These are phyloP conservation scores for Clonostachys chloroleuca DNA, from an alignment of 2,329 filamentous ascomycete species.

Conservation along the genomic window DNA sequence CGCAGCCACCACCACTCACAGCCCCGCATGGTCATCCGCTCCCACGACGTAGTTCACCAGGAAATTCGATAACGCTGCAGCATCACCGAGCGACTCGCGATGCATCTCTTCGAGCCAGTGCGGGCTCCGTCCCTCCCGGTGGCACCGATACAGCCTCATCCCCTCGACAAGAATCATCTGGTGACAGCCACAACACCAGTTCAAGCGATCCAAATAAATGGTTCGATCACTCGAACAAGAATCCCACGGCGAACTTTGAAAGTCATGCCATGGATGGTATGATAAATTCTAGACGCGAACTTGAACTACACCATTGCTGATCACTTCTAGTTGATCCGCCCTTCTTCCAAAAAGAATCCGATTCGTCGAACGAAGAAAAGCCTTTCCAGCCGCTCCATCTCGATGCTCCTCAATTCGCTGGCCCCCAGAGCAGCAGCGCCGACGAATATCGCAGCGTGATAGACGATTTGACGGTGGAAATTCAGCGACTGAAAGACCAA, in stretches of 20 bases:
- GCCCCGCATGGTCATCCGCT: conserved; percentile 22
- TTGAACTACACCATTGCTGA: neutral
- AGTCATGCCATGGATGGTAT: conserved; percentile 42
- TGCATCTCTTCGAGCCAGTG: conserved; percentile 21
- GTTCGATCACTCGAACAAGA: conserved; percentile 50
- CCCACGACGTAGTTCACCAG: conserved; percentile 36
- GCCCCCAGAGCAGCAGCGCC: conserved; percentile 53
- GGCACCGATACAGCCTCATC: conserved; percentile 9
- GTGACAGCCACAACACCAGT: conserved; percentile 41
- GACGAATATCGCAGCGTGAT: conserved; percentile 81
- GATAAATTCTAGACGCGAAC: neutral
- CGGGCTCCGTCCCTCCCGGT: conserved; percentile 10
- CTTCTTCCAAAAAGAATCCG: conserved; percentile 49
- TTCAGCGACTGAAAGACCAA: conserved; percentile 71
- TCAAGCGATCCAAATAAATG: conserved; percentile 47
- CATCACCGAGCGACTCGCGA: conserved; percentile 40
- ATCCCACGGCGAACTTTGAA: conserved; percentile 36
- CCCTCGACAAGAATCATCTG: conserved; percentile 36
- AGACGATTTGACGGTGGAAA: conserved; percentile 81
- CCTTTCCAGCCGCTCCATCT: conserved; percentile 13
- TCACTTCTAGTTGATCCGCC: conserved; percentile 40
- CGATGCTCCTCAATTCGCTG: conserved; percentile 18
- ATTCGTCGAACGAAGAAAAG: conserved; percentile 44
- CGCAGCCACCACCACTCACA: conserved; percentile 11
- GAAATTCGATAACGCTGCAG: conserved; percentile 40